A percentile compares a stretch with the other conserved stretches of the same genome.
These are phyloP conservation scores for Diaporthe vaccinii DNA, from an alignment of 2,329 filamentous ascomycete genomes.

Conservation along the genomic window DNA sequence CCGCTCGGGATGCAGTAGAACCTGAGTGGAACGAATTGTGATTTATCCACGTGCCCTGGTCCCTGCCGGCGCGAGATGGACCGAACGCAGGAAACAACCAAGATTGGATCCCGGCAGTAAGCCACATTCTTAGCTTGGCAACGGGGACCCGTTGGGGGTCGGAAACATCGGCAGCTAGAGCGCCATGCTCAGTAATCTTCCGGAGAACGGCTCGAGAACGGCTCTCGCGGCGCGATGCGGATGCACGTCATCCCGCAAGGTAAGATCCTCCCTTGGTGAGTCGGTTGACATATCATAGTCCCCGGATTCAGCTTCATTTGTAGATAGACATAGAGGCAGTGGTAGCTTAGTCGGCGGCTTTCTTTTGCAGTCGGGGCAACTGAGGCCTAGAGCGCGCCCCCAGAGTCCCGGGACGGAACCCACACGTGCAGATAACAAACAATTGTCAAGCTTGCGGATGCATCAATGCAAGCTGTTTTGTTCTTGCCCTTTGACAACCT, in stretches of 20 bases:
- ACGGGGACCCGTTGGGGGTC: neutral
- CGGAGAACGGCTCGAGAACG: neutral
- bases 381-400: neutral
- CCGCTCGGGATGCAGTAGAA: neutral
- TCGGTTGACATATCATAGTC: neutral
- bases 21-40: neutral
- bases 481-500: neutral
- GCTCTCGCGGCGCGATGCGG: neutral
- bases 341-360: neutral
- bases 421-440: neutral
- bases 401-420: neutral
- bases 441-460: neutral
- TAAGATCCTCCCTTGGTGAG: no score
- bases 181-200: neutral
- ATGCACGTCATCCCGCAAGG: neutral
- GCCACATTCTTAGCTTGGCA: neutral
- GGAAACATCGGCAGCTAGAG: slow-evolving; percentile 17
- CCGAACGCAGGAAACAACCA: slow-evolving; percentile 4
- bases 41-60: neutral
- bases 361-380: neutral
- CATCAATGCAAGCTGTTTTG: neutral
- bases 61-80: slow-evolving; percentile 16
- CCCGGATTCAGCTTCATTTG: neutral
- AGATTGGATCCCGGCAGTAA: slow-evolving; percentile 13
- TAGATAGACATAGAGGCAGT: no score